Conservation (phyloP, 208 protist species). For the Trypanosoma congolense region DNA sequence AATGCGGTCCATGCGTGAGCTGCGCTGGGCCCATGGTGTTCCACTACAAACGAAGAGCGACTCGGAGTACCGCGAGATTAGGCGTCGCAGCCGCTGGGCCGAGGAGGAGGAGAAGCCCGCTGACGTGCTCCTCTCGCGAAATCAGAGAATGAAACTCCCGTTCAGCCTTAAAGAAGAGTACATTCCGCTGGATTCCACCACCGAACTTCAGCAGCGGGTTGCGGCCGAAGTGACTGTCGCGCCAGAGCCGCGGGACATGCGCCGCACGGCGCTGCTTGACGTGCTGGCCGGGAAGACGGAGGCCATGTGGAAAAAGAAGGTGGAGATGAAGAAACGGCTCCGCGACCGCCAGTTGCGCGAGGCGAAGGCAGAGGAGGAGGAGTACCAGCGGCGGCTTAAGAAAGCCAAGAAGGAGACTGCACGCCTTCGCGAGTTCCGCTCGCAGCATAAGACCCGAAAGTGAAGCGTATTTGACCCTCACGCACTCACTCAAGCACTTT, state of each 20-base stretch:
- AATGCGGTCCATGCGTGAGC: conserved; percentile 86
- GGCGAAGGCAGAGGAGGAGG: conserved; percentile 60
- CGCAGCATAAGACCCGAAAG: conserved; percentile 82
- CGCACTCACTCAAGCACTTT: no score
- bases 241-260: conserved; percentile 76
- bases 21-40: conserved; percentile 66
- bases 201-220: conserved; percentile 65
- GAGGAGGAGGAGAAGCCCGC: conserved; percentile 27
- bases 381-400: conserved; percentile 80
- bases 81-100: conserved; percentile 48
- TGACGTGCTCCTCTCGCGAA: conserved; percentile 74
- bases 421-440: conserved; percentile 81
- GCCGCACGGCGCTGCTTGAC: conserved; percentile 73
- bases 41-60: conserved; percentile 46
- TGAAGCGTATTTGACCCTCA: no score
- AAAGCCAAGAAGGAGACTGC: conserved; percentile 91
- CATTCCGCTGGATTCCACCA: conserved; percentile 62
- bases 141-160: conserved; percentile 74
- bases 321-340: conserved; percentile 68
- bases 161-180: conserved; percentile 91
- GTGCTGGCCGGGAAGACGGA: conserved; percentile 65
- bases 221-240: conserved; percentile 63
- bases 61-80: conserved; percentile 84
- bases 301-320: conserved; percentile 71
- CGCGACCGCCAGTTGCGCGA: conserved; percentile 45